A percentile compares a stretch with the other conserved stretches of the same genome.
Conservation (phyloP, 2,329 filamentous ascomycete species). For the Colletotrichum cuscutae region DNA sequence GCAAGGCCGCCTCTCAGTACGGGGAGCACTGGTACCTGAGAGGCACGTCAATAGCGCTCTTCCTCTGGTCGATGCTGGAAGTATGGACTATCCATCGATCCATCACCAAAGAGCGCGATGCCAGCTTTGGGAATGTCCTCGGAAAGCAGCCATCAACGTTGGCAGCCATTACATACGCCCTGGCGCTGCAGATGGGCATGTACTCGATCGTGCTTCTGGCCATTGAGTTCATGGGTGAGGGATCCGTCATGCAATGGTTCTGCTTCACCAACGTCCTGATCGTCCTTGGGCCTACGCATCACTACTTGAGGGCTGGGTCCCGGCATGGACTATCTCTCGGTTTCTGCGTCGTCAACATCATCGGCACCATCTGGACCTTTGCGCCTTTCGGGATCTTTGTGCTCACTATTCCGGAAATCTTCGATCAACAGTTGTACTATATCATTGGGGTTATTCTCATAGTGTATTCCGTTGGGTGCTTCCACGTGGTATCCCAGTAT, state of each 20-base stretch:
- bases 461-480: constrained; percentile 5
- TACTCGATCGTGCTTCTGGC: constrained; percentile 19
- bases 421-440: constrained; percentile 7
- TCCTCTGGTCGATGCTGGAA: constrained; percentile 29
- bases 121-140: constrained; percentile 11
- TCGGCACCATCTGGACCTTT: constrained; percentile 21
- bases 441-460: constrained; percentile 1
- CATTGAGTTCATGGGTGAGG: constrained; percentile 27
- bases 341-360: constrained; percentile 22
- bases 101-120: constrained; percentile 22
- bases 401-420: not conserved
- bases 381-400: not conserved
- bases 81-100: constrained; percentile 27
- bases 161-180: constrained; percentile 3
- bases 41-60: not conserved
- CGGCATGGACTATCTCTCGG: constrained; percentile 26
- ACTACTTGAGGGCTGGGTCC: constrained; percentile 22
- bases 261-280: constrained; percentile 33
- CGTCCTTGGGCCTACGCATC: constrained; percentile 19
- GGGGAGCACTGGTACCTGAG: constrained; percentile 26
- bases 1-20: constrained; percentile 7
- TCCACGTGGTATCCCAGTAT: not conserved
- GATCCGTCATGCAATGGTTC: constrained; percentile 30
- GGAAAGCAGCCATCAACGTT: not conserved
- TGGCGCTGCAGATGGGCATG: constrained; percentile 23